Conservation (phyloP, 768 basidiomycete species). For the Phallus indusiatus region DNA sequence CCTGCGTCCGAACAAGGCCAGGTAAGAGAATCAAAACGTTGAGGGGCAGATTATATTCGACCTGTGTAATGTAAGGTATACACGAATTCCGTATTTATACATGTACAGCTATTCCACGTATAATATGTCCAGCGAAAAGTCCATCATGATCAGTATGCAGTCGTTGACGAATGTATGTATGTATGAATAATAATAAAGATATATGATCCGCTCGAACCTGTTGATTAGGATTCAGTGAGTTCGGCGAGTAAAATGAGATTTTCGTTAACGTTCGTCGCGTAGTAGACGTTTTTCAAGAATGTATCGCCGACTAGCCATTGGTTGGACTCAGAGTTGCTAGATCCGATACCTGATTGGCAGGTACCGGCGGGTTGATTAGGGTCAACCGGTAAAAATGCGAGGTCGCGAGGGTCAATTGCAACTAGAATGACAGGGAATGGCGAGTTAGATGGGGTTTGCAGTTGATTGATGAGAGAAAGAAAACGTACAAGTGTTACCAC, state of each 20-base stretch:
- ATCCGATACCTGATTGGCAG: constrained; percentile 63
- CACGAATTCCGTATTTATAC: too few relatives aligned
- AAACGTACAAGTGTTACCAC: constrained; percentile 32
- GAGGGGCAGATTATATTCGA: too few relatives aligned
- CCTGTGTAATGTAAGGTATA: too few relatives aligned
- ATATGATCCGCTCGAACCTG: neutral
- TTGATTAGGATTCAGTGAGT: constrained; percentile 29
- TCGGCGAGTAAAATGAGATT: constrained; percentile 55
- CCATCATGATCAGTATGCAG: too few relatives aligned
- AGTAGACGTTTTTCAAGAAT: constrained; percentile 71
- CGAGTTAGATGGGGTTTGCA: too few relatives aligned
- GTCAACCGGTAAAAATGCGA: constrained; percentile 47
- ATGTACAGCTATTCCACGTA: too few relatives aligned
- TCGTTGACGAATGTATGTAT: too few relatives aligned
- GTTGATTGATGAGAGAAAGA: neutral
- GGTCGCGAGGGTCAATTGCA: constrained; percentile 54
- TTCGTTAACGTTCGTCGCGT: constrained; percentile 49
- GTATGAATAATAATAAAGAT: neutral
- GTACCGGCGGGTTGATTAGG: constrained; percentile 44
- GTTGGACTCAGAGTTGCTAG: constrained; percentile 48
- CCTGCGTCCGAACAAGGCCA: too few relatives aligned
- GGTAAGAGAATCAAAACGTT: too few relatives aligned
- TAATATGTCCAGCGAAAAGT: too few relatives aligned
- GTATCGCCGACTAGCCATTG: constrained; percentile 70
- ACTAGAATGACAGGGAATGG: constrained; percentile 17